Evolutionary conservation across 2,329 filamentous ascomycete species (phyloP).

Genomic region (Alternaria incomplexa): DNA sequence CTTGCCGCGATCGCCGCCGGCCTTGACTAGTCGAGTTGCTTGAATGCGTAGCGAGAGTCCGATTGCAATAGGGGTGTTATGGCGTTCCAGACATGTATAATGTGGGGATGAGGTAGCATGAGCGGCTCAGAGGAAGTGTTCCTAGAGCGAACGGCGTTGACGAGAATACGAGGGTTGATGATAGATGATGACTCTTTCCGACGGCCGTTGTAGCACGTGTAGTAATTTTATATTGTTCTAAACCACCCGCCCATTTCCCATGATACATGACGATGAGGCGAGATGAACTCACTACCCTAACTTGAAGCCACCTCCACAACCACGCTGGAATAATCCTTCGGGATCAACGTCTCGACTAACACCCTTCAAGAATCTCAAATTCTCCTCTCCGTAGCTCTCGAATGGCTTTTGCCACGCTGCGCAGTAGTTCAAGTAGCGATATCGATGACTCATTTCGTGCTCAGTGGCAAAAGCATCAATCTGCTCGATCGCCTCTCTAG

Average conservation of each 20-base stretch:
- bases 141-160: neutral
- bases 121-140: neutral
- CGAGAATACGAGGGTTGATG: neutral
- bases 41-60: neutral
- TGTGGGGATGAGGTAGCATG: neutral
- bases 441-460: slow-evolving; percentile 22
- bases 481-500: slow-evolving; percentile 33
- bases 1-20: slow-evolving; percentile 46
- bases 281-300: neutral
- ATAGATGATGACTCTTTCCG: neutral
- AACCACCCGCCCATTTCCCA: neutral
- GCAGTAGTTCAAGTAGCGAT: slow-evolving; percentile 46
- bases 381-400: slow-evolving; percentile 38
- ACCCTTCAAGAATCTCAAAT: slow-evolving; percentile 29
- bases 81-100: neutral
- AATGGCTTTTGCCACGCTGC: slow-evolving; percentile 48
- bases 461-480: slow-evolving; percentile 39
- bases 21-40: slow-evolving; percentile 19
- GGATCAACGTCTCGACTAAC: slow-evolving; percentile 47
- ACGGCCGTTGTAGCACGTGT: neutral
- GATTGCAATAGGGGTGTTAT: neutral
- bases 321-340: slow-evolving; percentile 44
- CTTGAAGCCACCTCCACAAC: slow-evolving; percentile 46
- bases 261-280: neutral
- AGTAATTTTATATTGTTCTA: neutral